Evolutionary conservation across 495 filamentous ascomycete genomes (phyloP).

Genomic region (Xylaria longipes): DNA sequence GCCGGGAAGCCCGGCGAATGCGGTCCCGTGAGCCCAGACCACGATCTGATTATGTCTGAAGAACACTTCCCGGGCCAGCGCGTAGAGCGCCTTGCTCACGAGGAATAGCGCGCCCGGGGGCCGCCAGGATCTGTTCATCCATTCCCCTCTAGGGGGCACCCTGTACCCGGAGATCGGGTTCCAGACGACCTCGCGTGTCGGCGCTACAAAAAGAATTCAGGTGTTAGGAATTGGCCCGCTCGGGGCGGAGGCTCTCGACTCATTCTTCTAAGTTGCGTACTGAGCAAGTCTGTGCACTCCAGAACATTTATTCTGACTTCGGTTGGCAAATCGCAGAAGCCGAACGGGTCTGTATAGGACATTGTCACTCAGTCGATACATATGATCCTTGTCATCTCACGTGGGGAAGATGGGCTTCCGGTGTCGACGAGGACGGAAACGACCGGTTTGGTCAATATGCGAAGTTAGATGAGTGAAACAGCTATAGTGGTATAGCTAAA

Average conservation of each 20-base stretch:
- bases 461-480: background rate
- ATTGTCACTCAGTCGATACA: no score
- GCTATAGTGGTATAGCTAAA: background rate
- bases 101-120: background rate
- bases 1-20: background rate
- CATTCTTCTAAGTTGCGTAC: background rate
- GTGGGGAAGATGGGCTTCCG: background rate
- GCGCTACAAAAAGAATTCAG: background rate
- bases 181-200: background rate
- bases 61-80: background rate
- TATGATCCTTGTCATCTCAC: background rate
- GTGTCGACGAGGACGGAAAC: background rate
- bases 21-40: background rate
- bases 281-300: background rate
- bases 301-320: conserved; percentile 10
- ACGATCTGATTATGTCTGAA: background rate
- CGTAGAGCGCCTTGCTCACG: conserved; percentile 4
- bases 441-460: background rate
- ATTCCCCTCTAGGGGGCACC: background rate
- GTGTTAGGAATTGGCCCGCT: background rate
- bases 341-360: background rate
- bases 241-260: background rate
- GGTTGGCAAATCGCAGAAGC: background rate
- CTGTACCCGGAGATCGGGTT: background rate
- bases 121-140: background rate